Evolutionary conservation across 1,284 basidiomycete species (phyloP).

Genomic region (Malassezia nana): DNA sequence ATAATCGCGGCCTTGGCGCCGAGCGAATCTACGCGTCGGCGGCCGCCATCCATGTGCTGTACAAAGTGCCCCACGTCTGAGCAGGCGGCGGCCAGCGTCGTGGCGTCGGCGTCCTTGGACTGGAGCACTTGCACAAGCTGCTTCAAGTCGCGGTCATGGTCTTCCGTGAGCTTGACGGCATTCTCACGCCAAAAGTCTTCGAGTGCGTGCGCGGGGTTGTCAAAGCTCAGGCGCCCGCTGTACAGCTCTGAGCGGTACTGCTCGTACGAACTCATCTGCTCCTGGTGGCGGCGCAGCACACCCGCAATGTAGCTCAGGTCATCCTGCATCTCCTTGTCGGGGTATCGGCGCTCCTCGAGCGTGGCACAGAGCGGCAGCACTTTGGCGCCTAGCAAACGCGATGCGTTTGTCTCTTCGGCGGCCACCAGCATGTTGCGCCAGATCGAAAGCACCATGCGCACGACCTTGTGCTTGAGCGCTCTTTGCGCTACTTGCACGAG

Average conservation of each 20-base stretch:
- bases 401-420: constrained; percentile 70
- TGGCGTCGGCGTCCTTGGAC: constrained; percentile 20
- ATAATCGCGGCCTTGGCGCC: constrained; percentile 83
- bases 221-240: constrained; percentile 84
- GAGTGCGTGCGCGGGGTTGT: constrained; percentile 77
- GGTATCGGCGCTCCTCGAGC: constrained; percentile 74
- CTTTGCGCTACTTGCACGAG: constrained; percentile 74
- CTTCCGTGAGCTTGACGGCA: constrained; percentile 69
- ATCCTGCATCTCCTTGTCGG: constrained; percentile 77
- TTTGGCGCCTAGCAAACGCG: constrained; percentile 81
- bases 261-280: constrained; percentile 87
- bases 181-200: constrained; percentile 98
- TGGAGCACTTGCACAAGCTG: constrained; percentile 62
- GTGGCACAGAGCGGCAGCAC: constrained; percentile 77
- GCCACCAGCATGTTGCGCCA: constrained; percentile 72
- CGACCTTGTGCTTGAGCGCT: constrained; percentile 94
- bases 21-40: constrained; percentile 61
- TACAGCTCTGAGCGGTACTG: constrained; percentile 84
- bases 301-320: constrained; percentile 76
- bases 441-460: constrained; percentile 84
- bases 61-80: constrained; percentile 42
- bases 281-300: constrained; percentile 68
- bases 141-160: constrained; percentile 83
- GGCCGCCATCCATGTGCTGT: constrained; percentile 33
- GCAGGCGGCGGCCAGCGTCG: constrained; percentile 38